These are phyloP conservation scores for Cercospora beticola DNA, from an alignment of 2,329 filamentous ascomycete species.

Conservation along the genomic window DNA sequence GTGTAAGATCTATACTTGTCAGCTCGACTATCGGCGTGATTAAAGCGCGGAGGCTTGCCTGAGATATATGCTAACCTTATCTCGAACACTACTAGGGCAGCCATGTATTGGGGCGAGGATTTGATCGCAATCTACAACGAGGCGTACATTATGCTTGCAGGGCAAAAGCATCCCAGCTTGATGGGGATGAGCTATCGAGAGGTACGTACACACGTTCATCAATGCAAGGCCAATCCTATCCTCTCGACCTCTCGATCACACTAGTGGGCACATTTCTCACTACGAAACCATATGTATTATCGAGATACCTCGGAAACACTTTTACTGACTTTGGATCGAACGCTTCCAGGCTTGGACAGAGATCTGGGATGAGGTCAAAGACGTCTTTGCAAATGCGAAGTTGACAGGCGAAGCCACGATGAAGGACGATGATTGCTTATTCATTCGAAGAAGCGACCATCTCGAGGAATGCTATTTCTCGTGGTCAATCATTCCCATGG, in stretches of 20 bases:
- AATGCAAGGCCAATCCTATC: slow-evolving; percentile 25
- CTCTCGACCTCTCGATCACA: background rate
- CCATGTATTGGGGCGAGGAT: slow-evolving; percentile 45
- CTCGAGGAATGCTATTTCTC: slow-evolving; percentile 80
- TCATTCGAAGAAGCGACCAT: slow-evolving; percentile 67
- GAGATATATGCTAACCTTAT: background rate
- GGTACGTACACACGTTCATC: background rate
- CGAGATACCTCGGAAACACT: background rate
- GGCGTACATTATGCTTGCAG: slow-evolving; percentile 68
- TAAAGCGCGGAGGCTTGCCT: background rate
- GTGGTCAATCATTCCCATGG: slow-evolving; percentile 76
- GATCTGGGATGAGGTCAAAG: slow-evolving; percentile 70
- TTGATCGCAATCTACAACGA: slow-evolving; percentile 70
- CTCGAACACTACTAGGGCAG: slow-evolving; percentile 22
- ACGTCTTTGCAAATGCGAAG: slow-evolving; percentile 66
- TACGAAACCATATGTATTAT: background rate
- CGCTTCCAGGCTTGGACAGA: slow-evolving; percentile 61
- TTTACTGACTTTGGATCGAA: slow-evolving; percentile 32
- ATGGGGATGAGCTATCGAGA: slow-evolving; percentile 69
- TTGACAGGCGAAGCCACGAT: slow-evolving; percentile 74
- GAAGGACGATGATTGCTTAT: slow-evolving; percentile 79
- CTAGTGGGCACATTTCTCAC: background rate
- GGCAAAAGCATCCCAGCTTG: slow-evolving; percentile 70
- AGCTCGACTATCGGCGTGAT: background rate
- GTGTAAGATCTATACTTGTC: background rate